phyloP scores from a whole-genome alignment of 2,329 filamentous ascomycete species.

The Colletotrichum incanum region DNA sequence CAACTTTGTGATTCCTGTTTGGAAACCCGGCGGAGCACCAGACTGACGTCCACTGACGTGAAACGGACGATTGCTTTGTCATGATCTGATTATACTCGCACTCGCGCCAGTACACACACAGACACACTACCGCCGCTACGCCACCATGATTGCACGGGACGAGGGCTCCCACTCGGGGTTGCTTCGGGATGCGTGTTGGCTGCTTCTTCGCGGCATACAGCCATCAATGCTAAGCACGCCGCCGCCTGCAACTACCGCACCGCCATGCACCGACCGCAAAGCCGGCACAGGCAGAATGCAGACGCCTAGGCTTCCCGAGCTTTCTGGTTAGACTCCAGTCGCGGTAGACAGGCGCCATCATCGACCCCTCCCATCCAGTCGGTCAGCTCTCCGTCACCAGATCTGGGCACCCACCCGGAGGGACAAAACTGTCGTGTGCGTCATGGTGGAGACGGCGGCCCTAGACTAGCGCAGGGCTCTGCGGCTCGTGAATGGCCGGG shows the following conservation, averaged over 20 bases:
- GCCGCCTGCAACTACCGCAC: background rate
- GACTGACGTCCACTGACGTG: background rate
- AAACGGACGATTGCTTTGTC: background rate
- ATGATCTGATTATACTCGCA: background rate
- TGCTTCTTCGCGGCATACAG: background rate
- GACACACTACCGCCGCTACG: background rate
- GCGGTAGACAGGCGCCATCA: too few species aligned
- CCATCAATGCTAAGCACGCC: background rate
- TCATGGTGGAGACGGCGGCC: background rate
- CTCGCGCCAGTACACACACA: background rate
- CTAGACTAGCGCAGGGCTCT: background rate
- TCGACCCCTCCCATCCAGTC: background rate
- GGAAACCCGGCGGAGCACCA: background rate
- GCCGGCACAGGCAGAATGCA: background rate
- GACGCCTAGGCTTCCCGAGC: background rate
- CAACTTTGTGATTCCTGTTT: background rate
- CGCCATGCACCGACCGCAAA: background rate
- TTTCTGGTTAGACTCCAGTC: too few species aligned
- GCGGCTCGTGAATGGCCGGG: background rate
- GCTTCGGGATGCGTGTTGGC: background rate
- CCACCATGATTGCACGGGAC: constrained; percentile 1
- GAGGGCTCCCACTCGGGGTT: background rate
- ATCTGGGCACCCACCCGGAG: background rate
- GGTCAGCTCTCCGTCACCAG: background rate
- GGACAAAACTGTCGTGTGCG: background rate